Conservation (phyloP, 345 rosid species). For the Chamaenerion angustifolium region DNA sequence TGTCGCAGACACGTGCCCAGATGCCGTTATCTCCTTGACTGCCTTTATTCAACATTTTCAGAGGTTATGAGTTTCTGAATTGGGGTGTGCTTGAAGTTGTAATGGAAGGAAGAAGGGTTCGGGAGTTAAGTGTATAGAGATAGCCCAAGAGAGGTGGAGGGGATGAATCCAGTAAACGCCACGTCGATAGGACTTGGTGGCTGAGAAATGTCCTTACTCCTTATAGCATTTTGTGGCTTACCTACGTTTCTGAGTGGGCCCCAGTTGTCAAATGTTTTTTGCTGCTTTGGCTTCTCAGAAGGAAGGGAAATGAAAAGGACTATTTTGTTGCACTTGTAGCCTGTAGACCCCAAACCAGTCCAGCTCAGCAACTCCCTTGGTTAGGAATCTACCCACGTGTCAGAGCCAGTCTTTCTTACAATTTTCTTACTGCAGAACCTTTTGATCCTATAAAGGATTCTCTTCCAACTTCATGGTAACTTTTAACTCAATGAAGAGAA, state of each 20-base stretch:
- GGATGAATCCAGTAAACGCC: constrained; percentile 22
- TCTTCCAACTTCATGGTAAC: too few relatives aligned
- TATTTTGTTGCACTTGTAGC: background rate
- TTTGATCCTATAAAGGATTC: too few relatives aligned
- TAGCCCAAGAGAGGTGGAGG: constrained; percentile 11
- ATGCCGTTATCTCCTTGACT: constrained; percentile 8
- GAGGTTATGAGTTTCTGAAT: constrained; percentile 1
- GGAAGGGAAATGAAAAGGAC: background rate
- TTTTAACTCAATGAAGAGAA: too few relatives aligned
- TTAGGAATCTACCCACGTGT: constrained; percentile 6
- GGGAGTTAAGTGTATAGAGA: constrained; percentile 13
- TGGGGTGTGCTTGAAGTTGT: background rate
- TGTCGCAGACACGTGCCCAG: constrained; percentile 65
- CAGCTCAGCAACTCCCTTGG: constrained; percentile 4
- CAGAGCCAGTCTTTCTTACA: background rate
- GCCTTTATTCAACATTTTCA: constrained; percentile 55
- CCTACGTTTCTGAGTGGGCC: constrained; percentile 21
- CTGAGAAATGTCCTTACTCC: constrained; percentile 10
- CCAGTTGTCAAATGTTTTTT: background rate
- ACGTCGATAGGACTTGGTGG: constrained; percentile 43
- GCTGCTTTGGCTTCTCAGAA: background rate
- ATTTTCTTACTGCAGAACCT: background rate
- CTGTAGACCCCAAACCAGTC: constrained; percentile 1
- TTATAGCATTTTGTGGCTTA: constrained; percentile 42
- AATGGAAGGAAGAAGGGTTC: constrained; percentile 5